Percentiles rank a stretch among this genome's conserved stretches.
These are phyloP conservation scores for Buxus sempervirens DNA, from an alignment of 164 flowering plant species.

Conservation along the genomic window DNA sequence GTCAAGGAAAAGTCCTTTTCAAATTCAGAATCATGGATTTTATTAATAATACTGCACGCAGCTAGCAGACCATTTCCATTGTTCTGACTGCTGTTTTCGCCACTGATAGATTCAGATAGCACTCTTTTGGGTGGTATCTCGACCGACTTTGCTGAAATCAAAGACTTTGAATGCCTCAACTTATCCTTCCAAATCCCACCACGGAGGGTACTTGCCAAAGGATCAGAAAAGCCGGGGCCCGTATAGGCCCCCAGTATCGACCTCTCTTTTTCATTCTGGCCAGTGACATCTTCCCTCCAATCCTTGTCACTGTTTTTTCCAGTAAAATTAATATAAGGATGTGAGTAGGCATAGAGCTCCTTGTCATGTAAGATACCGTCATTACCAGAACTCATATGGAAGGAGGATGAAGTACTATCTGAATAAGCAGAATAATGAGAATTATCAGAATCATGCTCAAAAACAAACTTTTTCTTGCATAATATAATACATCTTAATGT, in stretches of 20 bases:
- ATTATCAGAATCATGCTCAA: conserved; percentile 36
- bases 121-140: conserved; percentile 23
- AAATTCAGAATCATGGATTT: conserved; percentile 24
- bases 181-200: conserved; percentile 25
- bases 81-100: conserved; percentile 7
- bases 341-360: not conserved
- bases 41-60: conserved; percentile 9
- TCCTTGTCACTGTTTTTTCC: conserved; percentile 52
- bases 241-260: conserved; percentile 23
- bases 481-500: not conserved
- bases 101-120: conserved; percentile 10
- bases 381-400: conserved; percentile 38
- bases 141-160: conserved; percentile 27
- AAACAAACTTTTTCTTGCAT: conserved; percentile 30
- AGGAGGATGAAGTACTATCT: conserved; percentile 48
- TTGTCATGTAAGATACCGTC: conserved; percentile 41
- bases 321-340: conserved; percentile 49
- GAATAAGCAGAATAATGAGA: conserved; percentile 28
- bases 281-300: conserved; percentile 20
- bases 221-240: conserved; percentile 23
- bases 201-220: conserved; percentile 15
- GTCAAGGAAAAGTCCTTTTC: conserved; percentile 40
- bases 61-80: conserved; percentile 18
- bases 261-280: conserved; percentile 27
- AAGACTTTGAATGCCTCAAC: conserved; percentile 36